Conservation (phyloP, 208 protist genomes). For the Trypanosoma melophagium region DNA sequence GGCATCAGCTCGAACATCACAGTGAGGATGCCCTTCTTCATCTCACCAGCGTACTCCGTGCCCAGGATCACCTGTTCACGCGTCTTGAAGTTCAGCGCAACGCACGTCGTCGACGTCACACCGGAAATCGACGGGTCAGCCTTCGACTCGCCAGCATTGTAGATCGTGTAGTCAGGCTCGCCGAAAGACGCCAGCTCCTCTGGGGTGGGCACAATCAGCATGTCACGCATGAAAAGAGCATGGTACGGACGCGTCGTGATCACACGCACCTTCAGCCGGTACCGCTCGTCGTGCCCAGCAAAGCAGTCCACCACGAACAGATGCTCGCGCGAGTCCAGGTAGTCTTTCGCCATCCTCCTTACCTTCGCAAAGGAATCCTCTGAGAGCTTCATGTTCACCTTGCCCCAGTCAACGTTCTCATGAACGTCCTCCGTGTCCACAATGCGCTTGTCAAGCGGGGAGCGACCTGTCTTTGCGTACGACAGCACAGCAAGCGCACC, state of each 20-base stretch:
- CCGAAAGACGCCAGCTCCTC: conserved; percentile 92
- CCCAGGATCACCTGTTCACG: conserved; percentile 94
- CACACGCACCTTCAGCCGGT: conserved; percentile 93
- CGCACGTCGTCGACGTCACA: conserved; percentile 68
- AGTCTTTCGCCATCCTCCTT: conserved; percentile 90
- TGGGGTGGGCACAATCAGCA: conserved; percentile 93
- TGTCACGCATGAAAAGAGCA: conserved; percentile 96
- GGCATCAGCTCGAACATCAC: conserved; percentile 97
- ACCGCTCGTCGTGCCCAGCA: conserved; percentile 90
- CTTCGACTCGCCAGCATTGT: conserved; percentile 92
- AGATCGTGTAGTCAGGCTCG: conserved; percentile 95
- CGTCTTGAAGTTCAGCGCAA: conserved; percentile 84
- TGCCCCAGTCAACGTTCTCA: conserved; percentile 93
- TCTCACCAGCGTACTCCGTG: conserved; percentile 96
- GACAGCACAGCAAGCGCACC: conserved; percentile 85
- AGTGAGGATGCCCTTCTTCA: conserved; percentile 98
- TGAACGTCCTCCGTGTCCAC: conserved; percentile 71
- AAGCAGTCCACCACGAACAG: conserved; percentile 95
- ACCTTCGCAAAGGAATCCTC: conserved; percentile 92
- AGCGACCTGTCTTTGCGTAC: conserved; percentile 92
- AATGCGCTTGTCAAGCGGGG: conserved; percentile 93
- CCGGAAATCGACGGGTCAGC: conserved; percentile 90
- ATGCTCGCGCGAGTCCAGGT: conserved; percentile 88
- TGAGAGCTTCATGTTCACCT: conserved; percentile 91
- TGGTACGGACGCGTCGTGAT: conserved; percentile 93